Percentiles rank a stretch among this genome's conserved stretches.
Conservation (phyloP, 2,329 filamentous ascomycete genomes). For the Colletotrichum sp. region DNA sequence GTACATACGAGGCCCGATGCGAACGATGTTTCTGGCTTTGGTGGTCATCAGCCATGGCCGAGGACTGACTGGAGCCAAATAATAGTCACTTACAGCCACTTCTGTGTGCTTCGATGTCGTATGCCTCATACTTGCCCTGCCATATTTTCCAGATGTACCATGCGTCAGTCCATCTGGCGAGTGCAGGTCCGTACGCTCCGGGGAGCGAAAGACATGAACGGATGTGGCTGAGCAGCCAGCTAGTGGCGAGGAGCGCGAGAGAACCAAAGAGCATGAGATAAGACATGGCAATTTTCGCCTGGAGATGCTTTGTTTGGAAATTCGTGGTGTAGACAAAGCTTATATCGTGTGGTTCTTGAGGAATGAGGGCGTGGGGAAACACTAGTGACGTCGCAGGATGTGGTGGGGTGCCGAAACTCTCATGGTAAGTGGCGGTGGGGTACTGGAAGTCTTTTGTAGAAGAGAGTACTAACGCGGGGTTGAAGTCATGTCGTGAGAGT, state of each 20-base stretch:
- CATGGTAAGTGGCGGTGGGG: background rate
- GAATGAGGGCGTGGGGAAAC: background rate
- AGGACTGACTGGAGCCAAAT: background rate
- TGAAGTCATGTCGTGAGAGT: background rate
- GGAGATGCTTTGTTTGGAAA: background rate
- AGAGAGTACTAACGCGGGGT: background rate
- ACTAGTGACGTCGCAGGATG: background rate
- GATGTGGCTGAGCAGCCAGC: background rate
- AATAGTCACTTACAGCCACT: background rate
- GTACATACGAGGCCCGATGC: background rate
- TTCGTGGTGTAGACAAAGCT: background rate
- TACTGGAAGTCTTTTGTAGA: background rate
- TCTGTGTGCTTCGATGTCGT: background rate
- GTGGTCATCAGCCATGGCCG: background rate
- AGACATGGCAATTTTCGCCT: background rate
- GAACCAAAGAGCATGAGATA: background rate
- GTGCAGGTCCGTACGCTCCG: background rate
- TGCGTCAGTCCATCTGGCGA: background rate
- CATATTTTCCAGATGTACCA: background rate
- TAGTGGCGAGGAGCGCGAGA: background rate
- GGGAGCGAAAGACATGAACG: background rate
- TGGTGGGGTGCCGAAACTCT: background rate
- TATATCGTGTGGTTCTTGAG: background rate
- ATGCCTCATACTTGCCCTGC: background rate
- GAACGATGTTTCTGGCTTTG: background rate